These are phyloP conservation scores for Mycena crocata DNA, from an alignment of 768 basidiomycete genomes.

Conservation along the genomic window DNA sequence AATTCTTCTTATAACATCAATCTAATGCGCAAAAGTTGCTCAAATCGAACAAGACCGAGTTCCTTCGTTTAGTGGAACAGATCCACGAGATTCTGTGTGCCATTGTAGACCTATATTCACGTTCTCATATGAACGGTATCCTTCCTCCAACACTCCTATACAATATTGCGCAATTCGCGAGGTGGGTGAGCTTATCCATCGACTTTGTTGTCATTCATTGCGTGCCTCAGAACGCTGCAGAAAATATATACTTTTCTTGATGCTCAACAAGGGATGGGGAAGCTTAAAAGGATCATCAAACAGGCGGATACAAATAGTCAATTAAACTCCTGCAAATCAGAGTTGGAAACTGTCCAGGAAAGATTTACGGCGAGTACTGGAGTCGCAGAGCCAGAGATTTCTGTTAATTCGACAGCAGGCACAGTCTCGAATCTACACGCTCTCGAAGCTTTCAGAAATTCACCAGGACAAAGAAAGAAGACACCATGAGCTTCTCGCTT, in stretches of 20 bases:
- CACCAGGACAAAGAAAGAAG: neutral
- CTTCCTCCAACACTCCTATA: neutral
- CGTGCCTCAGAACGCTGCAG: neutral
- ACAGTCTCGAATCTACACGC: neutral
- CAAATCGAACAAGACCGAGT: neutral
- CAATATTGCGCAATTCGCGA: neutral
- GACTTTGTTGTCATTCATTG: neutral
- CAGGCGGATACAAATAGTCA: neutral
- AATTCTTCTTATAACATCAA: neutral
- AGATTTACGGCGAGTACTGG: neutral
- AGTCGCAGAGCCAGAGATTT: neutral
- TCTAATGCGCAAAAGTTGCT: neutral
- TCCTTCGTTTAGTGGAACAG: neutral
- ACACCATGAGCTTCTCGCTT: neutral
- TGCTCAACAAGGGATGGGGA: neutral
- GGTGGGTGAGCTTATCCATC: neutral
- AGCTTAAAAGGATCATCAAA: neutral
- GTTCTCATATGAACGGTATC: neutral
- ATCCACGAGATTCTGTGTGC: neutral
- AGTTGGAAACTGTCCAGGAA: neutral
- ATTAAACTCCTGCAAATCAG: neutral
- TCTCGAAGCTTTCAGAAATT: neutral
- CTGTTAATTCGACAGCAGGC: neutral
- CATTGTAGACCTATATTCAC: neutral
- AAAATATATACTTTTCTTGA: neutral